Base-by-base conservation (phyloP, 2,329 filamentous ascomycete genomes). In the Xylaria sp. region DNA sequence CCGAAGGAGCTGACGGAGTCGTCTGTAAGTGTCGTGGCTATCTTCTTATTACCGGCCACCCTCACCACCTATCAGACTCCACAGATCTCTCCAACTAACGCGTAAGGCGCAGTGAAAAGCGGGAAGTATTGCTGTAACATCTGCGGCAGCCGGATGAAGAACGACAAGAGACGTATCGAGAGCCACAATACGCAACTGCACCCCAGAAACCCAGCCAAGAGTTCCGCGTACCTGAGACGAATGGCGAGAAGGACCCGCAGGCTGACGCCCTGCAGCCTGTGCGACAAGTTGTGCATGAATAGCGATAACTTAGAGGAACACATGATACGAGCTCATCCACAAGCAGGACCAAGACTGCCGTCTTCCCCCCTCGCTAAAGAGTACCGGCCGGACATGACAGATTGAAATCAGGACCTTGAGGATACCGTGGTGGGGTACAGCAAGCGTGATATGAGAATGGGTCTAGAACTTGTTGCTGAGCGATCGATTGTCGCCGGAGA, bases 121-220 rank as follows among this genome's bases (percentile, higher is more conserved):
- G 66, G 61, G 3, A 68, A 56, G 37, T 68, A 46, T 20, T 52
- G 66, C 41, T 68, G 66, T 41, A 65, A 61, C 2, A n/a, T 52
- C 23, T 68, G 66, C 51, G 41, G 55, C 4, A 55, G 18, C 50
- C 13, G 25, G 34, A 44, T 65, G 50, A 41, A 39, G 31, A 68
- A 68, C 44, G 12, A 51, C 9, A 28, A 28, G 20, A 2, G 4
- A 10, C 18, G n/a, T 1, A 66, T 66, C 39, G n/a, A 39, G n/a
- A 54, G 46, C 8, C 63, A 59, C 20, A 55, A 41, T 4, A 50
- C 63, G 1, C 63, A 69, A 5, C 12, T 59, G 34, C 67, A 66
- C 23, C 67, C 57, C 12, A 59, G 50, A 8, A 23, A 62, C 28
- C 62, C 44, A 20, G 18, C 1, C 44, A 62, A 62, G 44, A 1